phyloP scores from a whole-genome alignment of 116 monocot species.

The Posidonia oceanica region DNA sequence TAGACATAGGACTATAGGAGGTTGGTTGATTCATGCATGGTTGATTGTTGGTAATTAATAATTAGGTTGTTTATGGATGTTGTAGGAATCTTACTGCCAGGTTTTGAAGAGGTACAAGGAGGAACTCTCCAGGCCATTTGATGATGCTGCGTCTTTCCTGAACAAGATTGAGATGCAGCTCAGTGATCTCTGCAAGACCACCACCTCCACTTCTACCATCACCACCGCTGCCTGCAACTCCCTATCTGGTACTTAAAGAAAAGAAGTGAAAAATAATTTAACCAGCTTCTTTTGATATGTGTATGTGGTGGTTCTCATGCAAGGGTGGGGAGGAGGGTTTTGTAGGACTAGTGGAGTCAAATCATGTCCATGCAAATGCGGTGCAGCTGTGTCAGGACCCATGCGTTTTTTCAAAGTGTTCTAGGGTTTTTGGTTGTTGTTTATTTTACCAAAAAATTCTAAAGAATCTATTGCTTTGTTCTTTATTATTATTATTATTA shows the following conservation, averaged over 20 bases:
- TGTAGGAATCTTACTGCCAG: slow-evolving; percentile 61
- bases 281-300: neutral
- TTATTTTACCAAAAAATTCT: slow-evolving; percentile 1
- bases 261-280: neutral
- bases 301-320: too few relatives aligned
- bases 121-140: slow-evolving; percentile 60
- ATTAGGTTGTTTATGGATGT: neutral
- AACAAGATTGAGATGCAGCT: slow-evolving; percentile 57
- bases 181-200: slow-evolving; percentile 42
- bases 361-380: slow-evolving; percentile 80
- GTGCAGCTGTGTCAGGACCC: slow-evolving; percentile 44
- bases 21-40: neutral
- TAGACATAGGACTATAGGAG: neutral
- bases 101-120: slow-evolving; percentile 55
- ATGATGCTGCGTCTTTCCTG: slow-evolving; percentile 72
- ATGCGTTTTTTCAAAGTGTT: neutral
- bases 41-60: neutral
- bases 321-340: slow-evolving; percentile 1
- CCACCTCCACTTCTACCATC: slow-evolving; percentile 14
- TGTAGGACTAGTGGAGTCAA: slow-evolving; percentile 35
- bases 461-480: neutral
- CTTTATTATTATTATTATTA: neutral
- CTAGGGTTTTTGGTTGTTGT: neutral
- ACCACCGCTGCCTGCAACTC: slow-evolving; percentile 20
- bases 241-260: slow-evolving; percentile 5